Percentiles rank a stretch among this genome's conserved stretches.
These are phyloP conservation scores for Nakazawaea ernobii DNA, from an alignment of 805 yeast species.

Conservation along the genomic window DNA sequence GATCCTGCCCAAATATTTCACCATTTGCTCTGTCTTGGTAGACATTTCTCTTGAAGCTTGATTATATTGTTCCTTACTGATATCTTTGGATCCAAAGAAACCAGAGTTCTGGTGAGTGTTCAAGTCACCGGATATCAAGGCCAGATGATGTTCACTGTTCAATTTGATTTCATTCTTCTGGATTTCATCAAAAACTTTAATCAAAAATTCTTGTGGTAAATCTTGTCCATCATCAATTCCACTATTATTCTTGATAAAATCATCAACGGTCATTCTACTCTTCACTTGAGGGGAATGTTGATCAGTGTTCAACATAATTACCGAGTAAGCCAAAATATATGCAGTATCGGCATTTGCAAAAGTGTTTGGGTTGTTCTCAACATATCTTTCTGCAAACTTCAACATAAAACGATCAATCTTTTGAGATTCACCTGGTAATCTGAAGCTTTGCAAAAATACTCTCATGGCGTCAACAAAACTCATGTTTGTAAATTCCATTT, in stretches of 20 bases:
- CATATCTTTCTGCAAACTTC: conserved; percentile 90
- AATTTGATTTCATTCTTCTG: conserved; percentile 80
- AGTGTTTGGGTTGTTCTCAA: conserved; percentile 79
- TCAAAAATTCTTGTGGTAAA: conserved; percentile 68
- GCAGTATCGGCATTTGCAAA: conserved; percentile 94
- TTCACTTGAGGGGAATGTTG: conserved; percentile 85
- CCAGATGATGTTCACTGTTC: conserved; percentile 91
- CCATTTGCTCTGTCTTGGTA: conserved; percentile 78
- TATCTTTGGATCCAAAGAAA: conserved; percentile 66
- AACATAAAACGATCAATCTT: conserved; percentile 95
- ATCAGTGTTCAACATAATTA: conserved; percentile 90
- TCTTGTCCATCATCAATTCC: conserved; percentile 92
- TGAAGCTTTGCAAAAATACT: conserved; percentile 74
- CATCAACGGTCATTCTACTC: conserved; percentile 81
- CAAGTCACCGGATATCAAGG: conserved; percentile 64
- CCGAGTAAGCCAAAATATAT: conserved; percentile 86
- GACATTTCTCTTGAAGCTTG: conserved; percentile 93
- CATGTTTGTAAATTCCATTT: conserved; percentile 65
- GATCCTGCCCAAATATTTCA: conserved; percentile 54
- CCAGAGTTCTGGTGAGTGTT: conserved; percentile 25
- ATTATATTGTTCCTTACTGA: conserved; percentile 74
- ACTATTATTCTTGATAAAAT: conserved; percentile 77
- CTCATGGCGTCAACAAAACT: conserved; percentile 85
- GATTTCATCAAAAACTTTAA: conserved; percentile 71
- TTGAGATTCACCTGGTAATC: conserved; percentile 98